Evolutionary conservation across 2,329 filamentous ascomycete species (phyloP).

Genomic region (Aspergillus sclerotialis): DNA sequence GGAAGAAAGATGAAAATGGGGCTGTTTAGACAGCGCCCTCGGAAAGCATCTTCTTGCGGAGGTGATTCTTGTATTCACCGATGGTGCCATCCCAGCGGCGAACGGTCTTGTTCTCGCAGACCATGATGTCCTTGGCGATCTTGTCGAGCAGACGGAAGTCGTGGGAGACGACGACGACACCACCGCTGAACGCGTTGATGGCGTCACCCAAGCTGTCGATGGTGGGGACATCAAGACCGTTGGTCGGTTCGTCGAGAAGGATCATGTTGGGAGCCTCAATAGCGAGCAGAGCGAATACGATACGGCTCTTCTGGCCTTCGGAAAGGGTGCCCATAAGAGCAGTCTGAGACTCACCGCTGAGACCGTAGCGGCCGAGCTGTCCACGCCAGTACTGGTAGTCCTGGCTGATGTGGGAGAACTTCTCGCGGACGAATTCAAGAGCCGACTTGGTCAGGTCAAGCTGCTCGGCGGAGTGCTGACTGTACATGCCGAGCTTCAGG

Average conservation of each 20-base stretch:
- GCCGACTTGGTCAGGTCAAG: slow-evolving; percentile 97
- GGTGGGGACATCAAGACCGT: slow-evolving; percentile 97
- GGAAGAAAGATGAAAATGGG: slow-evolving; percentile 6
- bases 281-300: slow-evolving; percentile 92
- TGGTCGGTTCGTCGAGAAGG: slow-evolving; percentile 95
- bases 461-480: slow-evolving; percentile 96
- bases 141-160: slow-evolving; percentile 98
- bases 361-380: slow-evolving; percentile 89
- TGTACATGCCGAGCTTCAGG: slow-evolving; percentile 97
- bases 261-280: slow-evolving; percentile 98
- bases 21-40: slow-evolving; percentile 70
- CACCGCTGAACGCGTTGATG: slow-evolving; percentile 91
- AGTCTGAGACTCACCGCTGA: slow-evolving; percentile 89
- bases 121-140: slow-evolving; percentile 99
- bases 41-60: slow-evolving; percentile 97
- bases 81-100: slow-evolving; percentile 83
- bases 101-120: slow-evolving; percentile 97
- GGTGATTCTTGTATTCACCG: slow-evolving; percentile 93
- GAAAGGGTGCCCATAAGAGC: slow-evolving; percentile 96
- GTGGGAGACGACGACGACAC: slow-evolving; percentile 97
- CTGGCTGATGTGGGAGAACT: slow-evolving; percentile 80
- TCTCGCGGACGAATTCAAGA: slow-evolving; percentile 95
- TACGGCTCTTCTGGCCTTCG: slow-evolving; percentile 95
- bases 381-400: slow-evolving; percentile 99
- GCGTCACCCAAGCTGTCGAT: slow-evolving; percentile 97